A percentile compares a stretch with the other conserved stretches of the same genome.
phyloP scores from a whole-genome alignment of 257 asterid species.

The Capsicum baccatum region DNA sequence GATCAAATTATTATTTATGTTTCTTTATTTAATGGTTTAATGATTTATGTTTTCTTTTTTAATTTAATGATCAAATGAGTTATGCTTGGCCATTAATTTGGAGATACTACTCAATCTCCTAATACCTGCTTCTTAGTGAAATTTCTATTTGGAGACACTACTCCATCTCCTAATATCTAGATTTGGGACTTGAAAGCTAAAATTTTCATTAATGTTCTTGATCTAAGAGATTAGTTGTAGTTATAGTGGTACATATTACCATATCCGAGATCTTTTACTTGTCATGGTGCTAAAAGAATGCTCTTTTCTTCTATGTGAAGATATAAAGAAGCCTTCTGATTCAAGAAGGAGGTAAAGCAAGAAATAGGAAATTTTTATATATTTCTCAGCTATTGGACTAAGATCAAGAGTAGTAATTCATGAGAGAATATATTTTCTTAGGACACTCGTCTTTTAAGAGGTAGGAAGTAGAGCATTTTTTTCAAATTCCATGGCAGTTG shows the following conservation, averaged over 20 bases:
- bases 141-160: not conserved
- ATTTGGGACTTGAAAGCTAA: not conserved
- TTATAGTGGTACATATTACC: not conserved
- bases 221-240: not conserved
- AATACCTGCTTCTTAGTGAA: not conserved
- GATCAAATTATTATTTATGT: too few relatives aligned
- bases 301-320: not conserved
- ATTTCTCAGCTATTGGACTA: not conserved
- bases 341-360: slow-evolving; percentile 31
- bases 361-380: not conserved
- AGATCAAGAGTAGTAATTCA: too few relatives aligned
- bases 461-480: not conserved
- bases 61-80: not conserved
- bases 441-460: not conserved
- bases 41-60: not conserved
- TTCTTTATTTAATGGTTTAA: not conserved
- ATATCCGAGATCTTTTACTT: not conserved
- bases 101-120: not conserved
- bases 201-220: not conserved
- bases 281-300: not conserved
- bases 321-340: slow-evolving; percentile 35
- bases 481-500: not conserved
- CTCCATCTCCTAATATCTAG: not conserved
- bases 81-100: not conserved
- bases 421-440: not conserved